Evolutionary conservation across 176 grass and related monocot species (phyloP).

Genomic region (Miscanthus lutarioriparius): DNA sequence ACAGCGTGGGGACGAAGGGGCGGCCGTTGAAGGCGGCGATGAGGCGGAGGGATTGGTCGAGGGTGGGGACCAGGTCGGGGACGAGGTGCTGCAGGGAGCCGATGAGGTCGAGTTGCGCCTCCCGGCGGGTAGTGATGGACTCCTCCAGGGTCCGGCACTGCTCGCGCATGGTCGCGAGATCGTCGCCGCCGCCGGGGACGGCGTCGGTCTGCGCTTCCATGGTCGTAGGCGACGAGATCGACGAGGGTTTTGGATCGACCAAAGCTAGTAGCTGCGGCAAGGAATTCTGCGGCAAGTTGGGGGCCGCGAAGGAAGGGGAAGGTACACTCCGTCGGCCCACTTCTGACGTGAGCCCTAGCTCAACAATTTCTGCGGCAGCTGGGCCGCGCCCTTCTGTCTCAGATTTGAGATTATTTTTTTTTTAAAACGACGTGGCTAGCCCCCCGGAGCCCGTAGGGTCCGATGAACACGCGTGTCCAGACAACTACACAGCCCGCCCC

Average conservation of each 20-base stretch:
- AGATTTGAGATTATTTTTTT: too few species aligned
- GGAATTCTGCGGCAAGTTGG: neutral
- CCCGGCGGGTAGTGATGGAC: constrained; percentile 54
- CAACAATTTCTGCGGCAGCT: too few species aligned
- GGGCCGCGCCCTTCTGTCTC: too few species aligned
- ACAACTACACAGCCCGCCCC: too few species aligned
- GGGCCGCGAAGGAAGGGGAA: neutral
- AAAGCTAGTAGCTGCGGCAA: too few species aligned
- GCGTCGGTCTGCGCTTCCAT: constrained; percentile 55
- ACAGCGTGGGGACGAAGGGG: constrained; percentile 69
- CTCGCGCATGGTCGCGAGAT: constrained; percentile 63
- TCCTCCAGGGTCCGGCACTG: constrained; percentile 74
- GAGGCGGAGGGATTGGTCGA: constrained; percentile 76
- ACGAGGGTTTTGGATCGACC: constrained; percentile 1
- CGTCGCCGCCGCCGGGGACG: constrained; percentile 48
- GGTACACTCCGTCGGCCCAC: neutral
- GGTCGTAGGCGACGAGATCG: neutral
- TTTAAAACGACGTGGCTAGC: too few species aligned
- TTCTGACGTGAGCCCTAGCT: too few species aligned
- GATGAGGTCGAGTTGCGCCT: constrained; percentile 73
- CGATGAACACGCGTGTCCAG: too few species aligned
- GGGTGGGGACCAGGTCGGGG: constrained; percentile 71
- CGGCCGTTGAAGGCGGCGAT: constrained; percentile 84
- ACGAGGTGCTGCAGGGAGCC: constrained; percentile 70
- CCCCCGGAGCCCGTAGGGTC: too few species aligned